A percentile compares a stretch with the other conserved stretches of the same genome.
Conservation (phyloP, 2,329 filamentous ascomycete species). For the Verticillium nubilum region DNA sequence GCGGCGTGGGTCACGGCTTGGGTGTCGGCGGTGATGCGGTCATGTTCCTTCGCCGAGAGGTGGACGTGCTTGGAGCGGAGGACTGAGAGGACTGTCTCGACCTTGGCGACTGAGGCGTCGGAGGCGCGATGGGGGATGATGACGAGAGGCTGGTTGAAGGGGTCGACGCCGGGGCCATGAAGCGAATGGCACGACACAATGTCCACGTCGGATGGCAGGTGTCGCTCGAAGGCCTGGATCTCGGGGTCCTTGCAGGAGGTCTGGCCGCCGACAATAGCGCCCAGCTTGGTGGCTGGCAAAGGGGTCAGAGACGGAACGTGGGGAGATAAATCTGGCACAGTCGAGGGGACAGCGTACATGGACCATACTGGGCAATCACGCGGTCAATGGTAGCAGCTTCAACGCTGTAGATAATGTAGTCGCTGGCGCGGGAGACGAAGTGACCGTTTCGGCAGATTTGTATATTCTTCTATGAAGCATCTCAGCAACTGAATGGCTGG, state of each 20-base stretch:
- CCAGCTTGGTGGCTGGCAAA: constrained; percentile 77
- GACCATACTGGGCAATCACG: constrained; percentile 84
- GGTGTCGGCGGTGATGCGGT: constrained; percentile 96
- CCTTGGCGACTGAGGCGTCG: constrained; percentile 67
- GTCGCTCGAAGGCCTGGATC: constrained; percentile 84
- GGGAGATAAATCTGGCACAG: not conserved
- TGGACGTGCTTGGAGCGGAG: constrained; percentile 82
- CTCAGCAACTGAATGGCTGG: constrained; percentile 1
- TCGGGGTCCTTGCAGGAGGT: constrained; percentile 98
- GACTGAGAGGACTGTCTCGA: constrained; percentile 76
- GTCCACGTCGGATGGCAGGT: constrained; percentile 82
- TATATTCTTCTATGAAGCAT: constrained; percentile 58
- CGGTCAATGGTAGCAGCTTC: constrained; percentile 86
- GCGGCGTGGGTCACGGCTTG: constrained; percentile 97
- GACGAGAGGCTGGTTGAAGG: constrained; percentile 84
- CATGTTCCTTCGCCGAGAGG: constrained; percentile 81
- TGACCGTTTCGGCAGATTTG: constrained; percentile 92
- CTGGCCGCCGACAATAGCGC: constrained; percentile 93
- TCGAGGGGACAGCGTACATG: constrained; percentile 56
- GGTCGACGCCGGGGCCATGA: constrained; percentile 86
- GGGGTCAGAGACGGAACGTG: constrained; percentile 3
- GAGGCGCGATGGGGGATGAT: constrained; percentile 90
- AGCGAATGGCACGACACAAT: constrained; percentile 96
- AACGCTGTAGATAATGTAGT: constrained; percentile 98
- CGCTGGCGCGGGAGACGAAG: constrained; percentile 89